Evolutionary conservation across 2,329 filamentous ascomycete species (phyloP).

Genomic region (Podosphaera xanthii): DNA sequence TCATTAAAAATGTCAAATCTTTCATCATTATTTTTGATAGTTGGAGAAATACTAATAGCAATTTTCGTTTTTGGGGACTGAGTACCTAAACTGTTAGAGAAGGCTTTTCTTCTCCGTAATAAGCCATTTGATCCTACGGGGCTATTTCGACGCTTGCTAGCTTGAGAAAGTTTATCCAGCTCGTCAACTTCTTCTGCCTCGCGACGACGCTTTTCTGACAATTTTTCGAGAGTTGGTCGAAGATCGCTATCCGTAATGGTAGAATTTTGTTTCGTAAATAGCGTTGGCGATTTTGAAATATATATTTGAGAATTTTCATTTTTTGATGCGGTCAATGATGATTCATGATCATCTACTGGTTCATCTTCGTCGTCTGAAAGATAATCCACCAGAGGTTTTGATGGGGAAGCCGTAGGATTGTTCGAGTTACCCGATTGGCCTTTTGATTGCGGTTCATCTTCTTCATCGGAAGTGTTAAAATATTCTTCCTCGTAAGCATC

Average conservation of each 20-base stretch:
- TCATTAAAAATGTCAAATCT: constrained; percentile 2
- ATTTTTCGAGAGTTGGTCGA: constrained; percentile 42
- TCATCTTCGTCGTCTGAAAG: constrained; percentile 74
- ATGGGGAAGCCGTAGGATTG: constrained; percentile 40
- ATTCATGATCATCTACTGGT: constrained; percentile 29
- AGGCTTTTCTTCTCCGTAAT: constrained; percentile 23
- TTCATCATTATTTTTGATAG: constrained; percentile 16
- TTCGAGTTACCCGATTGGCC: constrained; percentile 8
- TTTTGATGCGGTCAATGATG: constrained; percentile 9
- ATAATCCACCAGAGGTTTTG: constrained; percentile 73
- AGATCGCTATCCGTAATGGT: constrained; percentile 10
- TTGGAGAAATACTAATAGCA: constrained; percentile 30
- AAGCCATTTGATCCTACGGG: constrained; percentile 12
- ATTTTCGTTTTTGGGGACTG: constrained; percentile 25
- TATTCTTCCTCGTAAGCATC: constrained; percentile 81
- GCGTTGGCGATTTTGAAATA: neutral
- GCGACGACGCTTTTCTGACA: constrained; percentile 72
- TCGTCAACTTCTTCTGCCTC: constrained; percentile 90
- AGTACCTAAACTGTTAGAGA: constrained; percentile 18
- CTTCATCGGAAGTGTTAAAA: constrained; percentile 74
- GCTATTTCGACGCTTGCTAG: constrained; percentile 31
- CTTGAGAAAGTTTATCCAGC: constrained; percentile 53
- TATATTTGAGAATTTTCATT: constrained; percentile 9
- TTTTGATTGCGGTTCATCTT: constrained; percentile 35
- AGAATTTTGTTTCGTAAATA: neutral